phyloP scores from a whole-genome alignment of 2,329 filamentous ascomycete genomes.

The Westerdykella aurantiaca region DNA sequence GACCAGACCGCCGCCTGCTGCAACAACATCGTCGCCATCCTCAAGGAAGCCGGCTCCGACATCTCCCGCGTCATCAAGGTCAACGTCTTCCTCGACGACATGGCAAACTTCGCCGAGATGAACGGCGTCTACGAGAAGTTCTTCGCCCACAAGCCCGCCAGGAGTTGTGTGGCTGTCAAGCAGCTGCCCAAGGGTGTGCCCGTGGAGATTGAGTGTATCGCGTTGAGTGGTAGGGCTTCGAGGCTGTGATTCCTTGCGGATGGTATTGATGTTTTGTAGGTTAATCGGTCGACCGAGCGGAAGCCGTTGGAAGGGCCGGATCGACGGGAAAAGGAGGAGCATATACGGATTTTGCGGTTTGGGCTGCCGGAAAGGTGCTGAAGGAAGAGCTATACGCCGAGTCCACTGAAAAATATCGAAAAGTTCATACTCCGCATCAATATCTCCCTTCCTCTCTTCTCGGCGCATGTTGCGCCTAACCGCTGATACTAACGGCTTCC shows the following conservation, averaged over 20 bases:
- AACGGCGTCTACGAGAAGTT: slow-evolving; percentile 80
- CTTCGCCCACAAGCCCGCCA: slow-evolving; percentile 76
- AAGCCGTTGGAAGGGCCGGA: not conserved
- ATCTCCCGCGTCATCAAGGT: slow-evolving; percentile 77
- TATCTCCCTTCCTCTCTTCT: too few species aligned
- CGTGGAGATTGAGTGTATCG: slow-evolving; percentile 87
- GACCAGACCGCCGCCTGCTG: slow-evolving; percentile 67
- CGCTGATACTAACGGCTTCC: too few species aligned
- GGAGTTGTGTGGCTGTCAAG: slow-evolving; percentile 86
- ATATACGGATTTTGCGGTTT: too few species aligned
- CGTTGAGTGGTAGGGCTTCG: slow-evolving; percentile 42
- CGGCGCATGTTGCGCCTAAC: too few species aligned
- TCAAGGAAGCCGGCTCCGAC: slow-evolving; percentile 72
- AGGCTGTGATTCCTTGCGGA: slow-evolving; percentile 15
- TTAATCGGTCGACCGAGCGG: slow-evolving; percentile 2
- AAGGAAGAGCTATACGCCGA: too few species aligned
- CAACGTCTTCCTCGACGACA: slow-evolving; percentile 80
- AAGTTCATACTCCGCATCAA: too few species aligned
- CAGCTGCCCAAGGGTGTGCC: slow-evolving; percentile 79
- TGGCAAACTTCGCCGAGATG: slow-evolving; percentile 83
- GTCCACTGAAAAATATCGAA: too few species aligned
- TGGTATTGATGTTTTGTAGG: slow-evolving; percentile 7
- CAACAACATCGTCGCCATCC: slow-evolving; percentile 77
- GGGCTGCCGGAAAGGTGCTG: too few species aligned
- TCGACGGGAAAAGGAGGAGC: too few species aligned